These are phyloP conservation scores for Torulaspora globosa DNA, from an alignment of 1,139 yeast genomes.

Conservation along the genomic window DNA sequence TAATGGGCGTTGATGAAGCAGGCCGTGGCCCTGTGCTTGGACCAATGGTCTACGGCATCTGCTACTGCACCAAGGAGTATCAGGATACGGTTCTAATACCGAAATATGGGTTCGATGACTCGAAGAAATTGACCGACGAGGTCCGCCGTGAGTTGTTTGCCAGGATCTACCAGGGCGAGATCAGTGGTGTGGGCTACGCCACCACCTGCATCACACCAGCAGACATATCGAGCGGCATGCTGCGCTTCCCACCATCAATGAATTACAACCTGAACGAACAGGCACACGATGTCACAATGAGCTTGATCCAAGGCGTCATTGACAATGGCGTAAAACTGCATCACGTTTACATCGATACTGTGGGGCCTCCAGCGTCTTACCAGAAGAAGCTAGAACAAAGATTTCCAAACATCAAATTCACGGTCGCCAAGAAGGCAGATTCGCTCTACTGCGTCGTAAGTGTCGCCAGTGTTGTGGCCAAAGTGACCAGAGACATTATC, in stretches of 20 bases:
- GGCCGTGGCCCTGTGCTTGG: slow-evolving; percentile 97
- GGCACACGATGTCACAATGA: slow-evolving; percentile 92
- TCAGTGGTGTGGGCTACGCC: slow-evolving; percentile 76
- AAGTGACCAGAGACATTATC: slow-evolving; percentile 84
- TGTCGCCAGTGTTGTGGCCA: slow-evolving; percentile 96
- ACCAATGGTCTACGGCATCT: slow-evolving; percentile 93
- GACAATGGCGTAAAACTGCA: slow-evolving; percentile 58
- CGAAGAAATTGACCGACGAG: slow-evolving; percentile 76
- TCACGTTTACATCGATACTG: slow-evolving; percentile 87
- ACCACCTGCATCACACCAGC: slow-evolving; percentile 79
- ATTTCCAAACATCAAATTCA: slow-evolving; percentile 69
- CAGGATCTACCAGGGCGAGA: slow-evolving; percentile 54
- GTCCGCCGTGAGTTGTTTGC: slow-evolving; percentile 60
- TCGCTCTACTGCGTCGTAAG: slow-evolving; percentile 90
- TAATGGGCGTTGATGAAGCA: slow-evolving; percentile 94
- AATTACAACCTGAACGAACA: slow-evolving; percentile 85
- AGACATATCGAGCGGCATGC: slow-evolving; percentile 88
- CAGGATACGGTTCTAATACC: slow-evolving; percentile 47
- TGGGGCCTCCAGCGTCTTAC: slow-evolving; percentile 87
- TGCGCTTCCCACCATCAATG: slow-evolving; percentile 53
- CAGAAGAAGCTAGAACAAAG: slow-evolving; percentile 64
- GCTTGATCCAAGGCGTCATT: slow-evolving; percentile 59
- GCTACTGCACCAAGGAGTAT: slow-evolving; percentile 64
- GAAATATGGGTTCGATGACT: slow-evolving; percentile 82
- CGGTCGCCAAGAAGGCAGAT: slow-evolving; percentile 96